Evolutionary conservation across 208 protist genomes (phyloP).

Genomic region (Vickermania spadyakhi): DNA sequence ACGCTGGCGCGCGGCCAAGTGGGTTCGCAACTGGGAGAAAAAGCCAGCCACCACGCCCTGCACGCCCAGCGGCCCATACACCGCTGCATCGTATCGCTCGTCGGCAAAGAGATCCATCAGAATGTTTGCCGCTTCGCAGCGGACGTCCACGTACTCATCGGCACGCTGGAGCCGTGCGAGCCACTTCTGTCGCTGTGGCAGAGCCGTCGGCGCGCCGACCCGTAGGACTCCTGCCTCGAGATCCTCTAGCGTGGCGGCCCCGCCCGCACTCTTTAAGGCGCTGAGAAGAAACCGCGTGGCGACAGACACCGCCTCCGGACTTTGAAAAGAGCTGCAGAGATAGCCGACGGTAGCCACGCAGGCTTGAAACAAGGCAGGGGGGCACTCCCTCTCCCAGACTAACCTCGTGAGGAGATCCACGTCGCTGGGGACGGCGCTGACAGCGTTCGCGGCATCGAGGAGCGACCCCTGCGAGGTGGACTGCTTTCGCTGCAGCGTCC

Average conservation of each 20-base stretch:
- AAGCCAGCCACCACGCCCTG: slow-evolving; percentile 28
- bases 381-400: slow-evolving; percentile 37
- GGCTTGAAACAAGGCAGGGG: slow-evolving; percentile 31
- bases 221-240: slow-evolving; percentile 4
- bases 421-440: slow-evolving; percentile 29
- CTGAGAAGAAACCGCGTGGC: slow-evolving; percentile 41
- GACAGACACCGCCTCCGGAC: slow-evolving; percentile 19
- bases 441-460: slow-evolving; percentile 16
- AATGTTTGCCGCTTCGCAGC: slow-evolving; percentile 70
- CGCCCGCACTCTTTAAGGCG: slow-evolving; percentile 14
- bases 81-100: slow-evolving; percentile 40
- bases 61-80: slow-evolving; percentile 58
- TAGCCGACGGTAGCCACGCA: slow-evolving; percentile 37
- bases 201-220: slow-evolving; percentile 11
- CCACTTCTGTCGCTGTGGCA: slow-evolving; percentile 23
- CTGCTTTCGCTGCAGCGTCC: slow-evolving; percentile 76
- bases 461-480: slow-evolving; percentile 9
- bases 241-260: background rate
- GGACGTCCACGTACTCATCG: slow-evolving; percentile 37
- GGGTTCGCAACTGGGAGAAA: slow-evolving; percentile 22
- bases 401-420: slow-evolving; percentile 55
- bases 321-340: slow-evolving; percentile 29
- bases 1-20: slow-evolving; percentile 38
- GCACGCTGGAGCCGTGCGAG: slow-evolving; percentile 21
- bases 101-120: slow-evolving; percentile 72